These are phyloP conservation scores for Diplodia scrobiculata DNA, from an alignment of 2,329 filamentous ascomycete genomes.

Conservation along the genomic window DNA sequence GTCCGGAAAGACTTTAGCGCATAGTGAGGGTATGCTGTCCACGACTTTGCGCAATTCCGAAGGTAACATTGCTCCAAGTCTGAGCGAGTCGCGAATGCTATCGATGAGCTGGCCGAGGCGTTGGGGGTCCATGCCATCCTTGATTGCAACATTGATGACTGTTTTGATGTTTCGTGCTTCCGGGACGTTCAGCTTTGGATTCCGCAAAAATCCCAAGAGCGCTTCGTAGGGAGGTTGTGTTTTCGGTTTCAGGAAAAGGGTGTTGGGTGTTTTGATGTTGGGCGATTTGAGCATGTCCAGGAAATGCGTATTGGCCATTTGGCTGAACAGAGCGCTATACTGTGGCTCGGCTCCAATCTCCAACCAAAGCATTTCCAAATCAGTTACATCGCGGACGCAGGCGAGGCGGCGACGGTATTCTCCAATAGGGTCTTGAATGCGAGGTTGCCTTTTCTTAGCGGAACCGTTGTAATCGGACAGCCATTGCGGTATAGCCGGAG, in stretches of 20 bases:
- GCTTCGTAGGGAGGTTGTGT: not conserved
- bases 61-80: constrained; percentile 5
- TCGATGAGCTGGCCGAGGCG: not conserved
- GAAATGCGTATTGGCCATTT: constrained; percentile 23
- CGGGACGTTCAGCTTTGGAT: not conserved
- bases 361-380: constrained; percentile 4
- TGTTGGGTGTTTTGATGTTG: no score
- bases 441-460: not conserved
- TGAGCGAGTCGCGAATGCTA: constrained; percentile 1
- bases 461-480: not conserved
- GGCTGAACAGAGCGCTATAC: constrained; percentile 3
- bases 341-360: constrained; percentile 8
- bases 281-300: not conserved
- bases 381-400: not conserved
- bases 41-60: constrained; percentile 4
- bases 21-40: not conserved
- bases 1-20: not conserved
- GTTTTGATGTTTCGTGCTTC: constrained; percentile 14
- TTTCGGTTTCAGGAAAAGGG: no score
- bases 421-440: not conserved
- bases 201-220: constrained; percentile 12
- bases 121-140: not conserved
- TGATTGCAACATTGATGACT: not conserved
- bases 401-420: constrained; percentile 2
- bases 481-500: constrained; percentile 10